A percentile compares a stretch with the other conserved stretches of the same genome.
Evolutionary conservation across 495 filamentous ascomycete genomes (phyloP).

Genomic region (Aspergillus hancockii): DNA sequence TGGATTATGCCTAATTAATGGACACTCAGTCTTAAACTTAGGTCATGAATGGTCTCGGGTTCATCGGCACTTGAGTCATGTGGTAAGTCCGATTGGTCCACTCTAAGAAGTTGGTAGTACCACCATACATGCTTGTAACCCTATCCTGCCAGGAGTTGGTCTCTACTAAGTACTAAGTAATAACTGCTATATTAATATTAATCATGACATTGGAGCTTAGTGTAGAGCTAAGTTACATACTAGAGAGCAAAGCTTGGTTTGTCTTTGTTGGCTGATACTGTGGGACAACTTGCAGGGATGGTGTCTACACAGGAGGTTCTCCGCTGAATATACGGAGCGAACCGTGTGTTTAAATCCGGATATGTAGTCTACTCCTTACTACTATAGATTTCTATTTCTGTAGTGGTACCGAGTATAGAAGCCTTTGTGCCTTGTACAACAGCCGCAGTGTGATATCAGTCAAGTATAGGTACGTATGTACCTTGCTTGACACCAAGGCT

Average conservation of each 20-base stretch:
- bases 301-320: neutral
- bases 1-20: no score
- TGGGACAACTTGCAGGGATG: slow-evolving; percentile 6
- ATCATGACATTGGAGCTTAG: neutral
- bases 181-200: neutral
- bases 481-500: slow-evolving; percentile 7
- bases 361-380: neutral
- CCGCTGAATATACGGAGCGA: no score
- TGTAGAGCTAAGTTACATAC: slow-evolving; percentile 1
- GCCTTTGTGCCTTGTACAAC: neutral
- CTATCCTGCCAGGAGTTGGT: neutral
- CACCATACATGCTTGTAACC: neutral
- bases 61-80: slow-evolving; percentile 3
- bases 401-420: neutral
- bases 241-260: slow-evolving; percentile 8
- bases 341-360: neutral
- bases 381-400: neutral
- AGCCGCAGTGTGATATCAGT: slow-evolving; percentile 9
- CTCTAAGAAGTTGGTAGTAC: no score
- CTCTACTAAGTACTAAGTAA: no score
- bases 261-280: slow-evolving; percentile 2
- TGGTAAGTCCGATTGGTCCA: neutral
- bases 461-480: neutral
- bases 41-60: neutral
- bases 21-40: neutral